phyloP scores from a whole-genome alignment of 2,329 filamentous ascomycete species.

The Chrysosporium queenslandicum region DNA sequence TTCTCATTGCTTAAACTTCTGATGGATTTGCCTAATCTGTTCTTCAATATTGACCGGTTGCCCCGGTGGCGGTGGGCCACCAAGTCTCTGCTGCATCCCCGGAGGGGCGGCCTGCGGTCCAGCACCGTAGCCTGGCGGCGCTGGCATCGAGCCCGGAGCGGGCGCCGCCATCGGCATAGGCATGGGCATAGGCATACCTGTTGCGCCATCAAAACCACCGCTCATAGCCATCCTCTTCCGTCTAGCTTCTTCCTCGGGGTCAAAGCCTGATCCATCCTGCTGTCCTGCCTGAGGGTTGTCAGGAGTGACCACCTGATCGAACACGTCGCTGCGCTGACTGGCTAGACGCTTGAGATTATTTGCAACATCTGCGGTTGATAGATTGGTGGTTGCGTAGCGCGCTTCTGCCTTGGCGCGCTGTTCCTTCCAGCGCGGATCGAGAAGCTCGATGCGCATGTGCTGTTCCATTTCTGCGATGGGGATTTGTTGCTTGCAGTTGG shows the following conservation, averaged over 20 bases:
- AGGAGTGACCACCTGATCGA: constrained; percentile 46
- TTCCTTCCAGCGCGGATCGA: constrained; percentile 92
- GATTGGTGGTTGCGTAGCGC: constrained; percentile 73
- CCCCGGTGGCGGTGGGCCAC: constrained; percentile 23
- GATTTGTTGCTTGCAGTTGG: constrained; percentile 86
- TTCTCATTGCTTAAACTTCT: constrained; percentile 40
- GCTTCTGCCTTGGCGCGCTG: constrained; percentile 83
- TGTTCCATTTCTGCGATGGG: constrained; percentile 78
- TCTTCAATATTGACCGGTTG: constrained; percentile 65
- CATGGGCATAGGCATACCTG: constrained; percentile 46
- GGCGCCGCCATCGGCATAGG: neutral
- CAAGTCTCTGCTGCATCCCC: neutral
- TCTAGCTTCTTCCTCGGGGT: constrained; percentile 63
- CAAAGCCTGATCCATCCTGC: constrained; percentile 41
- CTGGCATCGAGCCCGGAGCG: constrained; percentile 1
- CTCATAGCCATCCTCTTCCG: constrained; percentile 61
- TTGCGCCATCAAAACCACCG: constrained; percentile 23
- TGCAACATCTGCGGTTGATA: constrained; percentile 76
- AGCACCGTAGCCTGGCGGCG: constrained; percentile 6
- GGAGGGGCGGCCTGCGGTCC: constrained; percentile 1
- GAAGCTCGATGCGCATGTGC: constrained; percentile 88
- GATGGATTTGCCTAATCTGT: constrained; percentile 62
- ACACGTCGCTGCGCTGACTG: constrained; percentile 77
- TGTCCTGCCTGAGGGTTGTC: constrained; percentile 4
- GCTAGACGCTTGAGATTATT: constrained; percentile 93